Percentiles rank a stretch among this genome's conserved stretches.
phyloP scores from a whole-genome alignment of 805 yeast species.

The Maudiozyma turicensis region DNA sequence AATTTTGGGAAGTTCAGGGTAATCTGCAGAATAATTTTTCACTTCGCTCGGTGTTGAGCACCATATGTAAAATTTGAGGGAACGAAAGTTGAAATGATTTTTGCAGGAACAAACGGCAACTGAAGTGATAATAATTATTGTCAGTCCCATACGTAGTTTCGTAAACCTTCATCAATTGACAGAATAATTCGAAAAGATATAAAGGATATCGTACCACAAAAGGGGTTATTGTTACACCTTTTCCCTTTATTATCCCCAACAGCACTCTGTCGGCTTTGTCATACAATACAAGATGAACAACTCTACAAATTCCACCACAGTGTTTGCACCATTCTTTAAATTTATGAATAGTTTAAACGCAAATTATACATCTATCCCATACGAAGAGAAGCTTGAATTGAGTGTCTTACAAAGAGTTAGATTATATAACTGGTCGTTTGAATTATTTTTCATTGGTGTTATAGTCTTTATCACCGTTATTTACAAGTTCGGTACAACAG shows the following conservation, averaged over 20 bases:
- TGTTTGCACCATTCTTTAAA: constrained; percentile 2
- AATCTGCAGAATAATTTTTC: no score
- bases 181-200: no score
- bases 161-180: no score
- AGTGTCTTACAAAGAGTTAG: constrained; percentile 48
- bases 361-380: constrained; percentile 25
- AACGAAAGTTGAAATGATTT: no score
- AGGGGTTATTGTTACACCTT: not conserved
- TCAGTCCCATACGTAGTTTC: no score
- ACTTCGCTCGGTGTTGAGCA: no score
- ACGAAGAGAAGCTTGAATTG: constrained; percentile 50
- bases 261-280: not conserved
- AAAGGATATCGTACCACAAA: no score
- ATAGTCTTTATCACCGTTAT: constrained; percentile 40
- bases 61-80: no score
- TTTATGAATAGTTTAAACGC: constrained; percentile 19
- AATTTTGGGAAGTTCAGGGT: no score
- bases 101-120: no score
- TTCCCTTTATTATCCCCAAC: not conserved
- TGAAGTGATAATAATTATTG: no score
- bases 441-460: constrained; percentile 44
- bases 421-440: constrained; percentile 70
- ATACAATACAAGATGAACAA: not conserved
- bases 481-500: constrained; percentile 48
- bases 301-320: constrained; percentile 3